Evolutionary conservation across 148 eudicot species (phyloP), one percentile per base, ranked within the genome.

Genomic region (Dysphania ambrosioides): DNA sequence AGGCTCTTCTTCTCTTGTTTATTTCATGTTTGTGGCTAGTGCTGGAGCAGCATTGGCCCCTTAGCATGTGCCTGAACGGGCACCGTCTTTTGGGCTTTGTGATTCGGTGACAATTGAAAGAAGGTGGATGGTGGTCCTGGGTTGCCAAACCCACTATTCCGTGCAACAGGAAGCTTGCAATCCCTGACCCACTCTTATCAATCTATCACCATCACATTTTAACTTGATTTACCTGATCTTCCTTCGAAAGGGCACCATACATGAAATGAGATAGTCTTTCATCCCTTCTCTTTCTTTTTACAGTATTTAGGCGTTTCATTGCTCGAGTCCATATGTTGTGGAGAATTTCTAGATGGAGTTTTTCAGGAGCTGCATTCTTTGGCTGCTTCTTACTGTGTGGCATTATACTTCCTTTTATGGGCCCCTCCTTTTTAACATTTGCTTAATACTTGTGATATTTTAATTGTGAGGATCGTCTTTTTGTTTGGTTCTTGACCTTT

Each of bases 301-400:
- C 27, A 21, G 44, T 57, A 57, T 41, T 44, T 66, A 55, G 72
- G 24, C 38, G 42, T 67, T 19, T 72, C 29, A 10, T 61, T 32
- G 18, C 29, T 21, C 26, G 21, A 71, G 38, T 51, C 47, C 23
- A 23, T 59, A 24, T 26, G 49, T 49, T 26, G 26, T 61, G 70
- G 27, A 71, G 59, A 26, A 29, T 12, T 53, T 53, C 21, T 41
- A 26, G 73, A 34, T 7, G 9, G 70, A 62, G 66, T 64, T 75
- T 69, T 74, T 16, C 44, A 61, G 82, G 74, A 79, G 65, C 32
- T 79, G 74, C 70, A 51, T 11, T 79, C 23, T 18, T 79, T 75
- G 75, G 71, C 78, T 79, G 58, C 71, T 69, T 79, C 42, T 40
- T 56, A 55, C 8, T 75, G 51, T 79, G 56, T 68, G 51, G 41